These are phyloP conservation scores for Moesziomyces parantarcticus DNA, from an alignment of 1,284 basidiomycete species.

Conservation along the genomic window DNA sequence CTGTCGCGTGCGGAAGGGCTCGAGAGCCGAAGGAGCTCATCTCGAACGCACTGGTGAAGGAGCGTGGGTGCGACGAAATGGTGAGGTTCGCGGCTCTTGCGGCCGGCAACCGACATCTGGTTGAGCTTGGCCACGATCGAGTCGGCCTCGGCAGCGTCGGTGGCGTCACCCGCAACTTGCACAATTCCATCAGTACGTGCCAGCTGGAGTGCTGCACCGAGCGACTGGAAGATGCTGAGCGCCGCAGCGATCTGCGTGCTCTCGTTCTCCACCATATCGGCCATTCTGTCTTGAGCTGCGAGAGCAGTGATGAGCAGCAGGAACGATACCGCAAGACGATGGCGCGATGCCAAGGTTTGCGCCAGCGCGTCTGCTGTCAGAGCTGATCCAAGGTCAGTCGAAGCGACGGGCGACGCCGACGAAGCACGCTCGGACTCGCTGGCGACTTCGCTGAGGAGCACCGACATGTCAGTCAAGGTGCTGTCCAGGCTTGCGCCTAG, in stretches of 20 bases:
- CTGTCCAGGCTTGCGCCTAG: constrained; percentile 45
- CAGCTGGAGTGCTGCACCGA: constrained; percentile 28
- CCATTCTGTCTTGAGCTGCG: constrained; percentile 41
- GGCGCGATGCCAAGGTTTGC: constrained; percentile 36
- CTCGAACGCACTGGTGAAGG: constrained; percentile 41
- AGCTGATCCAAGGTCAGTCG: constrained; percentile 41
- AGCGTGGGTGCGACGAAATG: constrained; percentile 43
- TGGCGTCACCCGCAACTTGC: constrained; percentile 18
- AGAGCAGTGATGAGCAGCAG: constrained; percentile 35
- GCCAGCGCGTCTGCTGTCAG: constrained; percentile 35
- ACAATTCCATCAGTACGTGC: constrained; percentile 31
- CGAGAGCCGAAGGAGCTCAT: constrained; percentile 19
- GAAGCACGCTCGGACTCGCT: constrained; percentile 4
- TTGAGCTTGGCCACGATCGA: constrained; percentile 47
- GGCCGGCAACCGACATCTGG: constrained; percentile 45
- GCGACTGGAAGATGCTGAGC: constrained; percentile 35
- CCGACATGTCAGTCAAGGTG: constrained; percentile 31
- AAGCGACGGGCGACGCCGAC: constrained; percentile 15
- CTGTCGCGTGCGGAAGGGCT: background rate
- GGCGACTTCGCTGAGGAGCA: constrained; percentile 39
- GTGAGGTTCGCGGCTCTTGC: constrained; percentile 42
- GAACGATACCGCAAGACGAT: constrained; percentile 34
- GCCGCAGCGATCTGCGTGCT: constrained; percentile 36
- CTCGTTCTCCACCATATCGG: constrained; percentile 40
- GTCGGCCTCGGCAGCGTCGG: constrained; percentile 23